Evolutionary conservation across 148 eudicot species (phyloP), one percentile per base, ranked within the genome.

Genomic region (Arbutus unedo): DNA sequence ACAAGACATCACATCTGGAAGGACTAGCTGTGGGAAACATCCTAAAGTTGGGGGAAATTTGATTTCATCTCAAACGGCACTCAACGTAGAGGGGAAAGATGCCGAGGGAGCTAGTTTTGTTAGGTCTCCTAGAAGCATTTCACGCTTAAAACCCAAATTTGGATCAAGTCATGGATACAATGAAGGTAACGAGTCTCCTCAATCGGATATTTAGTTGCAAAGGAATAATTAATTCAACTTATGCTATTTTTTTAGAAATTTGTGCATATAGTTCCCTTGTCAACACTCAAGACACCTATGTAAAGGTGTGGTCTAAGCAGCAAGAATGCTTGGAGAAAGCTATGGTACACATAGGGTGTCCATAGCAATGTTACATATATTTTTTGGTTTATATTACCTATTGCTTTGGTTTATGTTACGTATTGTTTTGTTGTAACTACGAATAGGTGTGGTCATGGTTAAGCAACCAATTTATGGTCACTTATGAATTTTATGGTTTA

Each of bases 1-100:
- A 55, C 77, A 50, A 51, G 81, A 79, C 75, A 59, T 82, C 78
- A 84, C 76, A 38, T 68, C 74, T 13, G 54, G 64, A 66, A 89
- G 71, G 76, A 75, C 15, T 25, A 78, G 66, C 66, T 74, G 71
- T 73, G 86, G 53, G 51, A 83, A 60, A 47, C 87, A 71, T 66
- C 77, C 41, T 59, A 23, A 15, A 4, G 62, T 47, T 50, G 72
- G 67, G 16, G 70, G 54, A 41, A 85, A 85, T 41, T 77, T 82
- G 38, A 44, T 73, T 78, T 49, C 87, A 18, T 72, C 87, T 19
- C 81, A 76, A 47, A 49, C 51, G 18, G 70, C 70, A 7, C 43
- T 79, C 23, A 79, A 74, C 51, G 78, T 55, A 25, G 73, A 80
- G 60, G 57, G 68, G 14, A 82, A 80, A 74, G 74, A 71, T 75